phyloP scores from a whole-genome alignment of 768 basidiomycete species.

The Boletus rufocinnamomeus region DNA sequence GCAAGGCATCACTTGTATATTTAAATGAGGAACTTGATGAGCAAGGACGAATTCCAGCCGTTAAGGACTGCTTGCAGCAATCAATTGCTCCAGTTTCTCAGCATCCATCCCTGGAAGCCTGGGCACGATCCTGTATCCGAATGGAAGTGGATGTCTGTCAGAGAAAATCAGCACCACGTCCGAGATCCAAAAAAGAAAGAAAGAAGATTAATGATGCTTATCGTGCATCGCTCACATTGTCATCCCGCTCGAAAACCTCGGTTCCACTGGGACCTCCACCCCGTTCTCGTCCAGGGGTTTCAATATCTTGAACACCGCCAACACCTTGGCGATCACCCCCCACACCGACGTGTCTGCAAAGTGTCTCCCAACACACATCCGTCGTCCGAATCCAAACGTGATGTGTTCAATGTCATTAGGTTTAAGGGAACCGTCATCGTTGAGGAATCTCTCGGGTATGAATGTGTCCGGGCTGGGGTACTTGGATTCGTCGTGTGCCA shows the following conservation, averaged over 20 bases:
- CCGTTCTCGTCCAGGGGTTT: neutral
- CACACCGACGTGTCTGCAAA: constrained; percentile 25
- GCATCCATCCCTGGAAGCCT: constrained; percentile 1
- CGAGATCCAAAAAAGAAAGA: neutral
- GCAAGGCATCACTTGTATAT: too few species aligned
- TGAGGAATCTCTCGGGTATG: constrained; percentile 42
- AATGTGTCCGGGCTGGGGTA: constrained; percentile 39
- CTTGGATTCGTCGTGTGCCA: constrained; percentile 28
- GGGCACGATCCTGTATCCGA: constrained; percentile 1
- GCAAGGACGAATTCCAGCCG: too few species aligned
- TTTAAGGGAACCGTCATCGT: constrained; percentile 25
- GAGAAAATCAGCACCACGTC: neutral
- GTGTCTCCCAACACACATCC: constrained; percentile 28
- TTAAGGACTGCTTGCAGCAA: neutral
- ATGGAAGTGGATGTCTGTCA: constrained; percentile 1
- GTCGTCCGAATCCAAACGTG: constrained; percentile 29
- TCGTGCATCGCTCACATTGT: constrained; percentile 8
- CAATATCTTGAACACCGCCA: constrained; percentile 6
- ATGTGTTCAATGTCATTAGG: constrained; percentile 10
- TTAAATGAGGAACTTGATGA: neutral
- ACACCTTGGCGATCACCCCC: constrained; percentile 13
- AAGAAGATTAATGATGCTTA: neutral
- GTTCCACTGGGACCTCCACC: constrained; percentile 17
- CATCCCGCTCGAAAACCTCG: constrained; percentile 13
- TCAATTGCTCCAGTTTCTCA: neutral